Evolutionary conservation across 208 protist genomes (phyloP), one percentile per base, ranked within the genome.

Genomic region (Trypanosoma rangeli): DNA sequence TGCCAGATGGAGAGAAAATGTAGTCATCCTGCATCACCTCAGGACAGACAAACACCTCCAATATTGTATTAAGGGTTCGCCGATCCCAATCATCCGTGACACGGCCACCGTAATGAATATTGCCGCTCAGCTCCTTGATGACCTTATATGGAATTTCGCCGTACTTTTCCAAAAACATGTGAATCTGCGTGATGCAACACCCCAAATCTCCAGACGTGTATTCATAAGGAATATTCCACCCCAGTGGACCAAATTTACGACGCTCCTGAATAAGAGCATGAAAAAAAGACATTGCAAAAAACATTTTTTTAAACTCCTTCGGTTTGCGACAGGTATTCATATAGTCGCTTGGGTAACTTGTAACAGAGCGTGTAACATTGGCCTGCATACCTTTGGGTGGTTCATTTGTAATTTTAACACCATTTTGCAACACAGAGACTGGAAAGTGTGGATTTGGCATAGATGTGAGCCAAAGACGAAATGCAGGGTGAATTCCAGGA

Each of bases 371-470:
- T 42, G 92, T 90, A 18, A 99, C 83, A 74, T 99, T 99, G 31
- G 97, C 89, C 68, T 96, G 88, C 79, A 99, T 80, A 31, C 98
- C 97, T 84, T 97, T 98, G 20, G 98, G 98, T n/a, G 98, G 98
- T 86, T 99, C 98, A 75, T 99, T 99, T 12, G 98, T 99, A 87
- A 99, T 98, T 83, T 99, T 99, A 58, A 99, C 93, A 60, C 95
- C 94, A 71, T 98, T 98, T 82, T 99, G 98, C 63, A 99, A 84
- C 58, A 99, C 97, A n/a, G 96, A 84, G 35, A 98, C 97, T 9
- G 99, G 99, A 79, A 99, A 99, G 56, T 92, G 80, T 12, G 87
- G 75, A 60, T 84, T 97, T 0, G 99, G 99, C 95, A 99, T 99
- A 39, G 96, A 98, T 8, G 98, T 99, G 42, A 99, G 89, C 98